Base-by-base conservation (phyloP, 345 rosid species). In the Streptanthus diversifolius region DNA sequence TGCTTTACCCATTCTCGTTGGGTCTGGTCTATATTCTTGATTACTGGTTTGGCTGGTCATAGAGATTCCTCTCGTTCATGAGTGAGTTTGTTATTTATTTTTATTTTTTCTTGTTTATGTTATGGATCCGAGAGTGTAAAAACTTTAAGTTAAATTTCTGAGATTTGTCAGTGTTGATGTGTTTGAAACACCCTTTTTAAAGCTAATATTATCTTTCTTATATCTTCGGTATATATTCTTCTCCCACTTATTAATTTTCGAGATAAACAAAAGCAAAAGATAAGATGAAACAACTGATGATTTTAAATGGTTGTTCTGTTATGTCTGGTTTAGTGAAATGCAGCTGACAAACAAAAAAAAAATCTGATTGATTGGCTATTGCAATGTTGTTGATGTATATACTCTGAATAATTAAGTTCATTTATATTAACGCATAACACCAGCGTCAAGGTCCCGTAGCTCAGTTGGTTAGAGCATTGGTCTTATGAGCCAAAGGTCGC, bases 391-490 rank as follows among this genome's bases (percentile, higher is more conserved):
- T n/a, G n/a, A n/a, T n/a, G n/a, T n/a, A n/a, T n/a, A n/a, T n/a
- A n/a, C n/a, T 9, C 7, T 32, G 1, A 30, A 18, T 17, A 10
- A 1, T 3, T 22, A 5, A 2, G 11, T 37, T 53, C 1, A 67
- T 27, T 15, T 25, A 0, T 3, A 0, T 4, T 3, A 19, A 48
- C 3, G 18, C 15, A 18, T 5, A 2, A 3, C 0, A 0, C 0
- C 2, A 24, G 5, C 0, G 57, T 8, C 3, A 35, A 12, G 92
- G 88, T 93, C 98, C 96, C 91, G 96, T 90, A 90, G 98, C 96
- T 93, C 97, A 90, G 98, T 89, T 89, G 98, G 96, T 89, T 91
- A 91, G 97, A 91, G 97, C 96, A 91, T 91, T 91, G 98, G 95
- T 90, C 95, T 90, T 88, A 85, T 90, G 95, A 90, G 97, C 92